A percentile compares a stretch with the other conserved stretches of the same genome.
Evolutionary conservation across 2,329 filamentous ascomycete genomes (phyloP).

Genomic region (Sphaerulina populicola): DNA sequence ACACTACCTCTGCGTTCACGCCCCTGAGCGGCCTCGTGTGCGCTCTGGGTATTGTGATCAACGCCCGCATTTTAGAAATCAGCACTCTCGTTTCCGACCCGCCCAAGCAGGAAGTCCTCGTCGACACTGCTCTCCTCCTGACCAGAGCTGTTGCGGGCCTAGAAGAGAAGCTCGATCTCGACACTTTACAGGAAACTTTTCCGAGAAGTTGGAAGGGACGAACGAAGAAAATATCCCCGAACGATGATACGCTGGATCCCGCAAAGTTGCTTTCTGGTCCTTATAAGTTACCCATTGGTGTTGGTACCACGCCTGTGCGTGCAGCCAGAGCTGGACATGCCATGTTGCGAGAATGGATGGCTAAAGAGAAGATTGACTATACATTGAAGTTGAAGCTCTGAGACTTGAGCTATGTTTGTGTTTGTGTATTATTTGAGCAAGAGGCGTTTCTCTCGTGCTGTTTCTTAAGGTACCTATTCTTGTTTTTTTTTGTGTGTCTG

Average conservation of each 20-base stretch:
- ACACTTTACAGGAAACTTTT: slow-evolving; percentile 33
- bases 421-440: not conserved
- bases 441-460: too few relatives aligned
- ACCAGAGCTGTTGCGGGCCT: slow-evolving; percentile 16
- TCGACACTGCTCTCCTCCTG: slow-evolving; percentile 18
- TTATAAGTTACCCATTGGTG: slow-evolving; percentile 37
- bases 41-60: slow-evolving; percentile 36
- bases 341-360: slow-evolving; percentile 39
- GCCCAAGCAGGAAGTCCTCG: slow-evolving; percentile 6
- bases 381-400: slow-evolving; percentile 24
- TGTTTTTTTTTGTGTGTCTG: too few relatives aligned
- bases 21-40: slow-evolving; percentile 37
- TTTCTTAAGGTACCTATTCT: too few relatives aligned
- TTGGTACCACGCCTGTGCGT: slow-evolving; percentile 37
- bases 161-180: slow-evolving; percentile 28
- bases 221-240: slow-evolving; percentile 18
- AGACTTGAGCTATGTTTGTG: slow-evolving; percentile 2
- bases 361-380: slow-evolving; percentile 20
- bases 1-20: slow-evolving; percentile 20
- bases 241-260: slow-evolving; percentile 30
- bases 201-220: slow-evolving; percentile 34
- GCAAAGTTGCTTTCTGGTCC: slow-evolving; percentile 28
- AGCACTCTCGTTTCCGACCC: slow-evolving; percentile 9
- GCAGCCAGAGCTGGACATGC: slow-evolving; percentile 39
- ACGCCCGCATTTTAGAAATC: slow-evolving; percentile 31